phyloP scores from a whole-genome alignment of 2,329 filamentous ascomycete genomes.

The Xylariaceae sp. region DNA sequence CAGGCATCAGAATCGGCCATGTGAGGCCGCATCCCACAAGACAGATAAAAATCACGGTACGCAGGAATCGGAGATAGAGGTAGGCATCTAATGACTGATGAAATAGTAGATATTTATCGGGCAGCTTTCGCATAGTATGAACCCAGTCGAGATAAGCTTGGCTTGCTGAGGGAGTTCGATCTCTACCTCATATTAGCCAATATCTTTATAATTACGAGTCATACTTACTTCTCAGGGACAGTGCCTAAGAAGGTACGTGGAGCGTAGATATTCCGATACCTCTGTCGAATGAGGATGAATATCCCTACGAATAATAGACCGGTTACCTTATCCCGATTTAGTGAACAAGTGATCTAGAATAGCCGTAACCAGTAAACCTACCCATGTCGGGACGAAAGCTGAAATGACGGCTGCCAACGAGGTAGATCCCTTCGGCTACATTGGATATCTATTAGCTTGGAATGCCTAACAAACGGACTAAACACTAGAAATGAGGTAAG shows the following conservation, averaged over 20 bases:
- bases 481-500: background rate
- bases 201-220: background rate
- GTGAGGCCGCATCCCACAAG: constrained; percentile 81
- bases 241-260: constrained; percentile 40
- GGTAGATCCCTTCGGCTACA: constrained; percentile 37
- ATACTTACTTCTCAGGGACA: constrained; percentile 38
- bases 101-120: constrained; percentile 80
- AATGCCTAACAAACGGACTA: background rate
- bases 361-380: constrained; percentile 25
- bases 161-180: constrained; percentile 36
- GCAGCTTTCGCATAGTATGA: constrained; percentile 50
- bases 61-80: constrained; percentile 84
- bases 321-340: constrained; percentile 32
- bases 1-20: constrained; percentile 82
- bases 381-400: constrained; percentile 41
- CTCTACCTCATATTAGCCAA: constrained; percentile 30
- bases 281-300: constrained; percentile 37
- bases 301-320: constrained; percentile 36
- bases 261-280: constrained; percentile 38
- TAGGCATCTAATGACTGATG: constrained; percentile 90
- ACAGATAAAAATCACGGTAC: constrained; percentile 76
- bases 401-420: constrained; percentile 38
- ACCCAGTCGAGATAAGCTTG: constrained; percentile 37
- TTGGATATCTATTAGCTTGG: constrained; percentile 2
- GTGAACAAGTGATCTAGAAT: background rate